Base-by-base conservation (phyloP, 768 basidiomycete genomes). In the Kwoniella heveanensis region DNA sequence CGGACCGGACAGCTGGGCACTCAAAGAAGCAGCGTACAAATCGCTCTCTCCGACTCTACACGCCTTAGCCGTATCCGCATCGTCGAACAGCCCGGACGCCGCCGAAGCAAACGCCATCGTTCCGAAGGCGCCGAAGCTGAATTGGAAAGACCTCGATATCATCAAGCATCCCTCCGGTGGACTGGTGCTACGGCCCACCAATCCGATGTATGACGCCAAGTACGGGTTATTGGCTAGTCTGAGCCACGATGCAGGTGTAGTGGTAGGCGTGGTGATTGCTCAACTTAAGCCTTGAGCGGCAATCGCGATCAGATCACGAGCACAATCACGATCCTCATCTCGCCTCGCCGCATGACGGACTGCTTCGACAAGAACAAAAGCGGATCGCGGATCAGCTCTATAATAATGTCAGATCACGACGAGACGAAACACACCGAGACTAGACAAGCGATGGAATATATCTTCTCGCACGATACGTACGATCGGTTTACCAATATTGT, bases 1-100 rank as follows among this genome's bases (percentile, higher is more conserved):
- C 27, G 39, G 15, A 9, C 19, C 32, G 32, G 19, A 10, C 39
- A 44, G 76, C 44, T 77, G 76, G 76, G 58, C 68, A 26, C 46
- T 73, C 27, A 77, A 77, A 55, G 76, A 77, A 70, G 76, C 76
- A 32, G 69, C 73, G 7, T 74, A 77, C 51, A 77, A 77, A 60
- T 60, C 76, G 19, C 54, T 74, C 25, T 67, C 63, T 1, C 29
- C 69, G 1, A 44, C 65, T 29, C 48, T 70, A 4, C 44, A 24
- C 8, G 29, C 49, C 21, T 19, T 44, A 19, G 6, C 39, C 9
- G 39, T 3, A 26, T 26, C 51, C 21, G 17, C 4, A 19, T 26
- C 27, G 10, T 7, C 9, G 32, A 36, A 6, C 32, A n/a, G 8
- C 24, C 6, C 19, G 24, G 19, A 21, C 19, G n/a, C n/a, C n/a